phyloP scores from a whole-genome alignment of 2,329 filamentous ascomycete species.

The Colletotrichum tamarilloi region DNA sequence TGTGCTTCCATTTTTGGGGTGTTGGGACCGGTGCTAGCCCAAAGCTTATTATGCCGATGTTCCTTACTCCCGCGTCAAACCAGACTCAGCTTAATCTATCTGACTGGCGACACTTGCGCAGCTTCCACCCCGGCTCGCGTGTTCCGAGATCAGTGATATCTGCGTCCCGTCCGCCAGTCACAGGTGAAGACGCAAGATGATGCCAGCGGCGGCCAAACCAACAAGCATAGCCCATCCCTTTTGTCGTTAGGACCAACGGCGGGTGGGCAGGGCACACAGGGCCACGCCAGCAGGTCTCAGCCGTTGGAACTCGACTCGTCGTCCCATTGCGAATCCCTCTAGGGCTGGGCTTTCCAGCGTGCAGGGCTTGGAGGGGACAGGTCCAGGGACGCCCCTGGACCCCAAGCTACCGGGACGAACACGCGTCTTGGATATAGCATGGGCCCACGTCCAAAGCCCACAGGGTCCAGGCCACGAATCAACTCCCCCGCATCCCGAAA shows the following conservation, averaged over 20 bases:
- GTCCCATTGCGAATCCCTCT: not conserved
- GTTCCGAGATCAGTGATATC: not conserved
- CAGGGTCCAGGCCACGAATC: not conserved
- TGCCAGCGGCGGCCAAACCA: not conserved
- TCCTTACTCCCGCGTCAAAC: not conserved
- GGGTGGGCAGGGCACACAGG: not conserved
- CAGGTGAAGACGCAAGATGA: not conserved
- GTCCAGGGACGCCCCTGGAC: not conserved
- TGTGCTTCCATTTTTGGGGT: not conserved
- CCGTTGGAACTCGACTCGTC: not conserved
- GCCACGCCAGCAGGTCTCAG: conserved; percentile 5
- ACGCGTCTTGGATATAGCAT: conserved; percentile 31
- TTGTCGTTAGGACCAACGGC: conserved; percentile 7
- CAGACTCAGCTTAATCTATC: conserved; percentile 17
- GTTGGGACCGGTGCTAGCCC: not conserved
- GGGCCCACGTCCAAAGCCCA: not conserved
- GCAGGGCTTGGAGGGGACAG: too few species aligned
- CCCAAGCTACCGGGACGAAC: conserved; percentile 19
- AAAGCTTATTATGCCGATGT: conserved; percentile 18
- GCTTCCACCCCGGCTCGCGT: not conserved
- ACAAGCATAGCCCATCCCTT: not conserved
- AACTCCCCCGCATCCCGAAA: conserved; percentile 21
- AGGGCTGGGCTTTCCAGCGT: too few species aligned
- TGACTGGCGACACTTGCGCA: not conserved
- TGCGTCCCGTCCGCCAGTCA: not conserved